phyloP scores from a whole-genome alignment of 164 flowering plant genomes.

The Tinospora cordifolia region DNA sequence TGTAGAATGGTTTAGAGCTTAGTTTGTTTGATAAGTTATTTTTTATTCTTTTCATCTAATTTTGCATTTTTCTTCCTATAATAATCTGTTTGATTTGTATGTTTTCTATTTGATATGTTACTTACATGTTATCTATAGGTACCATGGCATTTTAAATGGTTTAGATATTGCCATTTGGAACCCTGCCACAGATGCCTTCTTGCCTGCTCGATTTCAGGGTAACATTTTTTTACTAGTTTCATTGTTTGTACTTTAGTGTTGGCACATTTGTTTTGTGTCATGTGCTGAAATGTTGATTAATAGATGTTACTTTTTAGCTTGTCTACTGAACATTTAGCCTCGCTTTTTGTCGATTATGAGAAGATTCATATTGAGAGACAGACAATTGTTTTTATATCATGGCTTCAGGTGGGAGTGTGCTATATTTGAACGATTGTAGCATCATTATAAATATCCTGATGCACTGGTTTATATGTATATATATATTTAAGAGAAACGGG shows the following conservation, averaged over 20 bases:
- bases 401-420: no score
- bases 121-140: constrained; percentile 25
- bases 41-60: not conserved
- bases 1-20: not conserved
- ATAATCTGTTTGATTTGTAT: not conserved
- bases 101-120: not conserved
- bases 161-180: constrained; percentile 57
- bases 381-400: no score
- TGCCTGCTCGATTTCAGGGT: constrained; percentile 55
- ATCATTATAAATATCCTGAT: no score
- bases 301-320: no score
- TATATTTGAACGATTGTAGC: no score
- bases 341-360: no score
- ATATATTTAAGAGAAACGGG: no score
- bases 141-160: constrained; percentile 57
- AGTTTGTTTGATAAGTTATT: not conserved
- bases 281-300: no score
- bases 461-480: no score
- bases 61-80: not conserved
- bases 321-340: no score
- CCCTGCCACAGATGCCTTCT: constrained; percentile 49
- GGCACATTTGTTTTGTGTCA: not conserved
- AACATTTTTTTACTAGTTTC: constrained; percentile 10
- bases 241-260: not conserved
- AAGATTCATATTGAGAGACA: no score